Evolutionary conservation across 768 basidiomycete species (phyloP).

Genomic region (Tricholoma terreum): DNA sequence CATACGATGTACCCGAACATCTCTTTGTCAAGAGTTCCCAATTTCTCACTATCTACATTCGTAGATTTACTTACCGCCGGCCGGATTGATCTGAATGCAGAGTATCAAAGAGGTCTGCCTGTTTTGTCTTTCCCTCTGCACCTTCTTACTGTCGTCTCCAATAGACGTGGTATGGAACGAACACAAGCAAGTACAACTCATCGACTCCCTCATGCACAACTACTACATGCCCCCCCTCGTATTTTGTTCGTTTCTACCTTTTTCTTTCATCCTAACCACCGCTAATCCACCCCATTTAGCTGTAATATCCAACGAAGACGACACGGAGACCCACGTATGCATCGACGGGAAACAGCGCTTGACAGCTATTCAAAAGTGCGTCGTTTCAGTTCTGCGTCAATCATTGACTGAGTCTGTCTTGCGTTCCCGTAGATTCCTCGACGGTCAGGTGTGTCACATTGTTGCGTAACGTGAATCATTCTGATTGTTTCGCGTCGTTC

Average conservation of each 20-base stretch:
- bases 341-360: slow-evolving; percentile 76
- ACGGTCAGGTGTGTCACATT: slow-evolving; percentile 46
- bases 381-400: not conserved
- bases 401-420: not conserved
- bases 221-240: slow-evolving; percentile 68
- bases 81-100: slow-evolving; percentile 55
- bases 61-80: slow-evolving; percentile 47
- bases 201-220: slow-evolving; percentile 63
- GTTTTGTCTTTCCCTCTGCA: not conserved
- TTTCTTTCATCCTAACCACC: not conserved
- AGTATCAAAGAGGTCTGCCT: slow-evolving; percentile 60
- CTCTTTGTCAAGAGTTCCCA: not conserved
- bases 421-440: slow-evolving; percentile 43
- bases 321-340: slow-evolving; percentile 46
- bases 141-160: not conserved
- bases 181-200: slow-evolving; percentile 54
- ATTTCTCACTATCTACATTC: not conserved
- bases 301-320: slow-evolving; percentile 36
- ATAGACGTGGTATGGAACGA: slow-evolving; percentile 66
- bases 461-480: not conserved
- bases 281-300: slow-evolving; percentile 27
- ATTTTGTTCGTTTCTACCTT: slow-evolving; percentile 44
- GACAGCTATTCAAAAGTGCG: slow-evolving; percentile 60
- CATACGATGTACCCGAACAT: slow-evolving; percentile 37
- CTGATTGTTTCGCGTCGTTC: not conserved